Conservation (phyloP, 768 basidiomycete genomes). For the Multifurca ochricompacta region DNA sequence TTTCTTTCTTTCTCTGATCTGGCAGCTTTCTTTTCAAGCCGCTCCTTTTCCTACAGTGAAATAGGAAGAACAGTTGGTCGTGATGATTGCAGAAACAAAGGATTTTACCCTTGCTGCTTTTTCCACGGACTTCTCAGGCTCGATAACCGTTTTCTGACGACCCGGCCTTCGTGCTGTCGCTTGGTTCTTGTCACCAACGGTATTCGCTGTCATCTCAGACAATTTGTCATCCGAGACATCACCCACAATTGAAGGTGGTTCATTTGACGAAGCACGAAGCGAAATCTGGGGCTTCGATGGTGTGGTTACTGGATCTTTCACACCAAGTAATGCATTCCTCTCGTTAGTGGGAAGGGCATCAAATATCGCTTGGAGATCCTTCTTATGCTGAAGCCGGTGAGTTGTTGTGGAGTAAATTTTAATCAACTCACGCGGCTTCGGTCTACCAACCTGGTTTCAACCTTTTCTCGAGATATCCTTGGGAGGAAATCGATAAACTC, state of each 20-base stretch:
- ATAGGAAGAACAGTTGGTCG: background rate
- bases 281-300: constrained; percentile 10
- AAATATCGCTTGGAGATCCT: constrained; percentile 47
- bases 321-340: constrained; percentile 44
- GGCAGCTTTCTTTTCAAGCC: constrained; percentile 56
- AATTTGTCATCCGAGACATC: background rate
- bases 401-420: background rate
- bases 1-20: constrained; percentile 68
- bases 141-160: constrained; percentile 43
- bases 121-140: constrained; percentile 53
- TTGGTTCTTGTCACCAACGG: constrained; percentile 32
- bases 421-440: constrained; percentile 47
- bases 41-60: constrained; percentile 55
- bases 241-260: background rate
- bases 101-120: constrained; percentile 47
- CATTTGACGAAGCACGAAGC: constrained; percentile 13
- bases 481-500: constrained; percentile 56
- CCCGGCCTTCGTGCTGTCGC: constrained; percentile 25
- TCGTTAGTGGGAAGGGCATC: constrained; percentile 51
- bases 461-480: constrained; percentile 54
- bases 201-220: constrained; percentile 27
- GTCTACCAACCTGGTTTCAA: constrained; percentile 52
- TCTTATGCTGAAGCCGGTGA: constrained; percentile 43
- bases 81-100: background rate
- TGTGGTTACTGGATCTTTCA: constrained; percentile 33